Evolutionary conservation across 75 land plant genomes (phyloP).

Genomic region (Pinus tabuliformis): DNA sequence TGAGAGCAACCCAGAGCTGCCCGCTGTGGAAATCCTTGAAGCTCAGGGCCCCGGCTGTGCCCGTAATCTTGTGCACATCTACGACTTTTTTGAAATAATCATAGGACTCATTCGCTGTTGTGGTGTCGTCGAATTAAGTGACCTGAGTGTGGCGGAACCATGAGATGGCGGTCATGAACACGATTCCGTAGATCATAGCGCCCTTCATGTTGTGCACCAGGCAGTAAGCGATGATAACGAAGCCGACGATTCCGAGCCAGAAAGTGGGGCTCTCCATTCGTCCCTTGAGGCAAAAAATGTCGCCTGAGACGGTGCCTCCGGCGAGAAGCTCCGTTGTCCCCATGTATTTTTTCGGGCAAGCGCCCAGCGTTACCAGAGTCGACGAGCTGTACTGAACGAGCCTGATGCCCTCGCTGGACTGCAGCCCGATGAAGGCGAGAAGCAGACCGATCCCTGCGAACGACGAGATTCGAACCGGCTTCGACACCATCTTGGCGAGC

Average conservation of each 20-base stretch:
- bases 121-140: slow-evolving; percentile 18
- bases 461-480: slow-evolving; percentile 62
- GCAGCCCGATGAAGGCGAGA: slow-evolving; percentile 79
- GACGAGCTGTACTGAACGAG: slow-evolving; percentile 55
- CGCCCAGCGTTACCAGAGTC: slow-evolving; percentile 36
- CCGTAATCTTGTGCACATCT: slow-evolving; percentile 17
- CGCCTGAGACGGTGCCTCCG: slow-evolving; percentile 36
- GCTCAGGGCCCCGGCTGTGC: slow-evolving; percentile 30
- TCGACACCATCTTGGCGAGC: slow-evolving; percentile 64
- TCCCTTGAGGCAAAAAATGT: slow-evolving; percentile 13
- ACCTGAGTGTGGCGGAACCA: slow-evolving; percentile 28
- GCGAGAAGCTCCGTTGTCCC: slow-evolving; percentile 35
- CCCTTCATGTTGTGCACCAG: slow-evolving; percentile 13
- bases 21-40: slow-evolving; percentile 11
- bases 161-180: slow-evolving; percentile 18
- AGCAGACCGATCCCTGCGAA: slow-evolving; percentile 82
- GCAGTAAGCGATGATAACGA: slow-evolving; percentile 26
- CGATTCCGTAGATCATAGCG: slow-evolving; percentile 33
- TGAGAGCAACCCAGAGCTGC: slow-evolving; percentile 24
- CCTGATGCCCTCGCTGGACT: slow-evolving; percentile 61
- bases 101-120: slow-evolving; percentile 10
- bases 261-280: slow-evolving; percentile 32
- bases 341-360: slow-evolving; percentile 20
- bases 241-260: slow-evolving; percentile 33
- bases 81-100: slow-evolving; percentile 21